phyloP scores from a whole-genome alignment of 2,329 filamentous ascomycete genomes.

The Moelleriella libera region DNA sequence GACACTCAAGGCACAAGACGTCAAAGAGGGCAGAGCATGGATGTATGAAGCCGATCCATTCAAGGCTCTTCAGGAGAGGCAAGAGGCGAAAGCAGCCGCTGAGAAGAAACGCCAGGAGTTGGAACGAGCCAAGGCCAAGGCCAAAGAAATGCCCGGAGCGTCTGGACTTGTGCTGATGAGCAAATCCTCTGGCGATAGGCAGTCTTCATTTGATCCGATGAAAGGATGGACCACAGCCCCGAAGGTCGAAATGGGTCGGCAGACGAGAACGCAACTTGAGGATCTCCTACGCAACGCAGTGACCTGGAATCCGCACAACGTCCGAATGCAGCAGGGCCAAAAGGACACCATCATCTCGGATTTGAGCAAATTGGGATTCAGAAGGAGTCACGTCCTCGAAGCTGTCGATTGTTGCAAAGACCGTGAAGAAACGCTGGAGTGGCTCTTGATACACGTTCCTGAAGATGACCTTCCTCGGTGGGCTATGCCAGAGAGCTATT shows the following conservation, averaged over 20 bases:
- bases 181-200: constrained; percentile 20
- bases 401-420: constrained; percentile 80
- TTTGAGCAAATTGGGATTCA: constrained; percentile 67
- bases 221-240: constrained; percentile 74
- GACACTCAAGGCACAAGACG: constrained; percentile 65
- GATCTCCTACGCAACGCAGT: constrained; percentile 62
- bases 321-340: constrained; percentile 45
- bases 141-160: constrained; percentile 46
- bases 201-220: constrained; percentile 31
- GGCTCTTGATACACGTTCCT: constrained; percentile 91
- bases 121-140: constrained; percentile 54
- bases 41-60: constrained; percentile 96
- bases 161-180: constrained; percentile 40
- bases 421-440: constrained; percentile 83
- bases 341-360: constrained; percentile 54
- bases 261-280: constrained; percentile 68
- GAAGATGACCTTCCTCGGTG: constrained; percentile 91
- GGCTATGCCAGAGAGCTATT: constrained; percentile 84
- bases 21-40: constrained; percentile 65
- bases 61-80: constrained; percentile 60
- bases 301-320: constrained; percentile 73
- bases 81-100: constrained; percentile 59
- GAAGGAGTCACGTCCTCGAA: constrained; percentile 79
- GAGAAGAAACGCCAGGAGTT: constrained; percentile 70
- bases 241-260: constrained; percentile 84